phyloP scores from a whole-genome alignment of 2,329 filamentous ascomycete genomes.

The Akanthomyces lecanii region DNA sequence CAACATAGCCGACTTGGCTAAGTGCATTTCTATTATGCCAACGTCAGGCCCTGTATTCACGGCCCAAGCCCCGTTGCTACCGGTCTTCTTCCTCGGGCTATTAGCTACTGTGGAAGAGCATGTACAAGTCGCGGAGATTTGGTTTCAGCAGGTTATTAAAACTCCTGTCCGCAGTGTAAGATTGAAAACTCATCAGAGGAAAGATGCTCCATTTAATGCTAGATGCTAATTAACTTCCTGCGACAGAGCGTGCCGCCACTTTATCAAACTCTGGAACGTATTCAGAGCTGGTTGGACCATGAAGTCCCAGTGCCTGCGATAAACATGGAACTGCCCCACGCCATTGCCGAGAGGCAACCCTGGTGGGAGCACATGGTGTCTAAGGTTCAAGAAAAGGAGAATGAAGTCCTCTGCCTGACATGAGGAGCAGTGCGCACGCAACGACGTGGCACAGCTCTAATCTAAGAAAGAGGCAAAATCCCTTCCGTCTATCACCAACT shows the following conservation, averaged over 20 bases:
- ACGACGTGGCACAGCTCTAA: neutral
- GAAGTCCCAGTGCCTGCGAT: conserved; percentile 23
- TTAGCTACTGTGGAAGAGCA: conserved; percentile 30
- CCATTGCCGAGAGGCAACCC: conserved; percentile 28
- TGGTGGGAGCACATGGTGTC: conserved; percentile 40
- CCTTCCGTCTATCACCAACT: neutral
- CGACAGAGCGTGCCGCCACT: conserved; percentile 38
- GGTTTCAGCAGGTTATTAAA: conserved; percentile 35
- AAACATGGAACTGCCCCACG: conserved; percentile 19
- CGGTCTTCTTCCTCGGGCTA: conserved; percentile 38
- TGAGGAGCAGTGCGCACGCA: conserved; percentile 20
- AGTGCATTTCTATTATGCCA: conserved; percentile 37
- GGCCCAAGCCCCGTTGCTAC: conserved; percentile 38
- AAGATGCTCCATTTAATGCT: neutral
- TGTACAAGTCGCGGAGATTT: conserved; percentile 27
- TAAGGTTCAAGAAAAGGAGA: conserved; percentile 28
- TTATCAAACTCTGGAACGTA: conserved; percentile 30
- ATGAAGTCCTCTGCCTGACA: conserved; percentile 37
- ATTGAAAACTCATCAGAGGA: conserved; percentile 4
- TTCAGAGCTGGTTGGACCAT: conserved; percentile 33
- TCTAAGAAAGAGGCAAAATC: neutral
- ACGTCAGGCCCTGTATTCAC: conserved; percentile 38
- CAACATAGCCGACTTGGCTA: conserved; percentile 31
- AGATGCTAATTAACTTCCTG: conserved; percentile 18
- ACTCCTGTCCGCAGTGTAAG: conserved; percentile 39